Evolutionary conservation across 2,329 filamentous ascomycete genomes (phyloP).

Genomic region (Colletotrichum trifolii): DNA sequence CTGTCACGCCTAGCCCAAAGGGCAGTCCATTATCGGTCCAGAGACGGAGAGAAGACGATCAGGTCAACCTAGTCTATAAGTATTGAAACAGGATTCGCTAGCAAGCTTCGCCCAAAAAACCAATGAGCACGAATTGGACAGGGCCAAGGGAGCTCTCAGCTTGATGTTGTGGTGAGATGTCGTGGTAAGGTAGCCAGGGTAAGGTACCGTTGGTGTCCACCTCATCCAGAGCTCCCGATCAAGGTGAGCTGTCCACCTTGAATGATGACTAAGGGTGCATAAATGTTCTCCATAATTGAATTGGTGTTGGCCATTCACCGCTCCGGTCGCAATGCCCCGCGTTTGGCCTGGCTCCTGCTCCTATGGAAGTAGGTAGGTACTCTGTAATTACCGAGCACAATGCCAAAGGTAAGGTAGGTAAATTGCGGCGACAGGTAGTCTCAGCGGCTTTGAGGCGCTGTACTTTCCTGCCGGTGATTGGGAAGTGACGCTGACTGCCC

Average conservation of each 20-base stretch:
- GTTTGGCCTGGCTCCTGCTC: slow-evolving; percentile 20
- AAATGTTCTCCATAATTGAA: background rate
- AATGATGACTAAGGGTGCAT: slow-evolving; percentile 34
- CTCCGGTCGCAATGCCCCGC: slow-evolving; percentile 27
- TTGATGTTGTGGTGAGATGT: background rate
- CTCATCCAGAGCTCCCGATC: slow-evolving; percentile 26
- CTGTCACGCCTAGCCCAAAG: slow-evolving; percentile 47
- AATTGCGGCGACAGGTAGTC: background rate
- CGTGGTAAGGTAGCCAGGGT: too few relatives aligned
- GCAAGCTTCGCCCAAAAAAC: too few relatives aligned
- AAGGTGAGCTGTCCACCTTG: slow-evolving; percentile 37
- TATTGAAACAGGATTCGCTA: too few relatives aligned
- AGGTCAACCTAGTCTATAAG: too few relatives aligned
- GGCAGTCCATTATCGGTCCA: slow-evolving; percentile 28
- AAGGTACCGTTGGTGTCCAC: background rate
- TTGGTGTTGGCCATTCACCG: background rate
- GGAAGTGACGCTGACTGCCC: too few relatives aligned
- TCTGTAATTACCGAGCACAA: background rate
- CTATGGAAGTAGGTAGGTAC: background rate
- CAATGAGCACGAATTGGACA: too few relatives aligned
- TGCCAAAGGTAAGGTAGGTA: background rate
- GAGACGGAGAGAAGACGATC: background rate
- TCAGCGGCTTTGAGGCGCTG: background rate
- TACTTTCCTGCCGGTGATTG: too few relatives aligned
- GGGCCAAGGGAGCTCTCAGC: slow-evolving; percentile 30